Percentiles rank a stretch among this genome's conserved stretches.
Evolutionary conservation across 176 grass and related monocot species (phyloP).

Genomic region (Carex kokanica): DNA sequence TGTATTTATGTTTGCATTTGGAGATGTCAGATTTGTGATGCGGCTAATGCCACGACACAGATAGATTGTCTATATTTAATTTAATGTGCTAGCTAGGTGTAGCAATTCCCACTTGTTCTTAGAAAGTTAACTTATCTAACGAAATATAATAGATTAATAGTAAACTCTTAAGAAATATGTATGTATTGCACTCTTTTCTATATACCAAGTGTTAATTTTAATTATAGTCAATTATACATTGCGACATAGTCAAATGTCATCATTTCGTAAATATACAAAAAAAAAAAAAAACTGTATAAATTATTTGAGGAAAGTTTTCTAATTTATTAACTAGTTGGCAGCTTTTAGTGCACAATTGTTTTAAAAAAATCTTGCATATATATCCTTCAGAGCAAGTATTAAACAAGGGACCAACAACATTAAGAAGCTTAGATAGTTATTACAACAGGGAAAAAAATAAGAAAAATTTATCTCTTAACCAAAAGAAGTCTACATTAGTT

Average conservation of each 20-base stretch:
- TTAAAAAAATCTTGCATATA: neutral
- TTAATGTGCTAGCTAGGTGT: neutral
- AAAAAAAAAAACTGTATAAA: neutral
- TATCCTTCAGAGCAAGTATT: neutral
- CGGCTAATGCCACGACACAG: neutral
- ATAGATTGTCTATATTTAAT: neutral
- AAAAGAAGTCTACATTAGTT: neutral
- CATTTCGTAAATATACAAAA: no score
- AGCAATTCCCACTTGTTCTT: neutral
- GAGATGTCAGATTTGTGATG: neutral
- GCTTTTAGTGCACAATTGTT: neutral
- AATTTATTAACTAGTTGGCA: neutral
- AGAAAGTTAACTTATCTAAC: neutral
- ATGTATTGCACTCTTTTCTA: neutral
- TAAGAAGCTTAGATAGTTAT: neutral
- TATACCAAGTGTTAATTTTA: neutral
- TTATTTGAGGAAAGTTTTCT: neutral
- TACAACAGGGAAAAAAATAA: neutral
- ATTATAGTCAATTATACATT: neutral
- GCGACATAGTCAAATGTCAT: neutral
- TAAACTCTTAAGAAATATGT: neutral
- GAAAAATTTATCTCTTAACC: neutral
- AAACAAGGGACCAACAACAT: neutral
- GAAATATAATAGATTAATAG: neutral
- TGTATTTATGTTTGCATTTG: neutral